Evolutionary conservation across 441 rosid genomes (phyloP).

Genomic region (Eruca vesicaria): DNA sequence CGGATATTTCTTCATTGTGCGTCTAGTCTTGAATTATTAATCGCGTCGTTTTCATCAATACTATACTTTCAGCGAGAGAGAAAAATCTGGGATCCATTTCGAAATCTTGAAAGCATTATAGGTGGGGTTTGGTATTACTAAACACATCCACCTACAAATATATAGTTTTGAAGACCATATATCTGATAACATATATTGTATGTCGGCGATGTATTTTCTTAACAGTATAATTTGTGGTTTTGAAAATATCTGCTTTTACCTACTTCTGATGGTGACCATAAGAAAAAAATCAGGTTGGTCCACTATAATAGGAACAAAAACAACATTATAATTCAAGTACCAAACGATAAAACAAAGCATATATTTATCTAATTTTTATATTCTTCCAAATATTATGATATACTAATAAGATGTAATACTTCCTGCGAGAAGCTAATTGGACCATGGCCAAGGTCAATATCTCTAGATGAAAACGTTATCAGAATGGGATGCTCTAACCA

Average conservation of each 20-base stretch:
- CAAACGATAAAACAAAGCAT: too few relatives aligned
- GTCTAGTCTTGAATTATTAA: neutral
- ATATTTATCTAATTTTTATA: too few relatives aligned
- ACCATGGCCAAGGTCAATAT: too few relatives aligned
- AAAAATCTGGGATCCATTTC: conserved; percentile 4
- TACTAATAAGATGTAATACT: too few relatives aligned
- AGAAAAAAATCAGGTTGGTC: too few relatives aligned
- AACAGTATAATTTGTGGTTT: neutral
- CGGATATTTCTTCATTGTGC: neutral
- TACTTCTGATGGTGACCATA: too few relatives aligned
- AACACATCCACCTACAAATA: neutral
- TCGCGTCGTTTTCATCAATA: conserved; percentile 5
- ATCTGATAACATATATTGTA: neutral
- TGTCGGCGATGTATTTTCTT: neutral
- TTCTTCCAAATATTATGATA: too few relatives aligned
- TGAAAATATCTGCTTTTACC: neutral
- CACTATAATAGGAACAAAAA: too few relatives aligned
- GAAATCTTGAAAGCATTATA: neutral
- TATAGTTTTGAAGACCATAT: neutral
- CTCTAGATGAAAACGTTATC: too few relatives aligned
- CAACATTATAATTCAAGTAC: too few relatives aligned
- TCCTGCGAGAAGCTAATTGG: too few relatives aligned
- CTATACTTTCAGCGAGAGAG: neutral
- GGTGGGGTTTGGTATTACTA: neutral
- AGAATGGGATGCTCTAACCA: too few relatives aligned